Base-by-base conservation (phyloP, 2,329 filamentous ascomycete genomes). In the Talaromyces sp. region DNA sequence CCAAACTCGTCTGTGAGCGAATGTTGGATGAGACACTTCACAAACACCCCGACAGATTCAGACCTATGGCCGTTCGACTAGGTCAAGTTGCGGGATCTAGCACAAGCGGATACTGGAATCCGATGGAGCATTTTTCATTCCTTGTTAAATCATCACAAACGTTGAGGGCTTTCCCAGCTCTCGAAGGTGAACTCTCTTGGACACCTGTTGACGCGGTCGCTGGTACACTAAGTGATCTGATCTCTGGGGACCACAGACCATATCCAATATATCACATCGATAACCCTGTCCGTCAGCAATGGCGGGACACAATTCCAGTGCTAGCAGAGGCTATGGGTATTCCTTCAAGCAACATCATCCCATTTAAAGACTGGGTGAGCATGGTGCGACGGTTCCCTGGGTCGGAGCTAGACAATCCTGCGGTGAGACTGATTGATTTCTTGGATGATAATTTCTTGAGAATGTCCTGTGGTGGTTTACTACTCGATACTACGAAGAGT, bases 71-170 rank as follows among this genome's bases (percentile, higher is more conserved):
- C 0, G 78, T 82, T 0, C 77, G 84, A 0, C 73, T 80, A 0
- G 85, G 82, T 0, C 85, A 87, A 69, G 82, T 87, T 37, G 76
- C 84, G 0, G 85, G 85, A 0, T 82, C 80, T 0, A 78, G 68
- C 3, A 75, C 63, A 0, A 84, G 73, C 63, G 84, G 84, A 0
- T 82, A 81, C 68, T 87, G 84, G 85, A 87, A 87, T 67, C 73
- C 79, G 0, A 75, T 77, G 24, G 83, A 86, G 69, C 82, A 86
- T 66, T 73, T 86, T 16, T 68, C 75, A 0, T 83, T 83, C 66
- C 63, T 87, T 22, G 70, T 84, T 58, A 85, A 85, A 70, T 82
- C 80, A 0, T 78, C 80, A 0, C 82, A 85, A 67, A 79, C 78
- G 0, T 65, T 85, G 0, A 71, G 73, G 0, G 75, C 71, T 0